phyloP scores from a whole-genome alignment of 208 protist species.

The Strigomonas culicis region DNA sequence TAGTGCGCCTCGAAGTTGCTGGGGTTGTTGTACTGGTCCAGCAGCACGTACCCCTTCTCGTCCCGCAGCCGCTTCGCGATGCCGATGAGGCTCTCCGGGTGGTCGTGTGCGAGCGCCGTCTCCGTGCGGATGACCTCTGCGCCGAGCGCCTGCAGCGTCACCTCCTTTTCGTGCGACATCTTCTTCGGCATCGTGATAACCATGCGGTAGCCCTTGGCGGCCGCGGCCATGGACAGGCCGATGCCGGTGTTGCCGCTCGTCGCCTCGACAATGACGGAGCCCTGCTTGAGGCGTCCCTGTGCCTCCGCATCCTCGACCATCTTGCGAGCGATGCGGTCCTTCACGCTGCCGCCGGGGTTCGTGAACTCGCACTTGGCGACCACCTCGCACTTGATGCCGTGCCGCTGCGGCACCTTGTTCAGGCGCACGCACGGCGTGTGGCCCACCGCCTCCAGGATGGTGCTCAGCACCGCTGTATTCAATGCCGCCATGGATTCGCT shows the following conservation, averaged over 20 bases:
- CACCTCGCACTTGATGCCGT: conserved; percentile 84
- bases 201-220: conserved; percentile 95
- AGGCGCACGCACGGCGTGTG: conserved; percentile 88
- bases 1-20: conserved; percentile 96
- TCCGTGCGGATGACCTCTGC: conserved; percentile 96
- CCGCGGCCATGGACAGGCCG: conserved; percentile 94
- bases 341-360: conserved; percentile 95
- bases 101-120: conserved; percentile 93
- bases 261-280: conserved; percentile 96
- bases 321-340: conserved; percentile 96
- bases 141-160: conserved; percentile 89
- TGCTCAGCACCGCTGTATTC: conserved; percentile 23
- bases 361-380: conserved; percentile 92
- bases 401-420: conserved; percentile 68
- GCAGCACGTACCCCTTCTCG: conserved; percentile 95
- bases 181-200: conserved; percentile 98
- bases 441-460: conserved; percentile 78
- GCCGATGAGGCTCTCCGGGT: conserved; percentile 96
- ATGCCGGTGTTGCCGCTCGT: conserved; percentile 97
- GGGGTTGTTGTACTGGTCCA: conserved; percentile 97
- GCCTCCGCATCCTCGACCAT: conserved; percentile 96
- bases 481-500: too few relatives aligned
- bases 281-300: conserved; percentile 89
- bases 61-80: conserved; percentile 89
- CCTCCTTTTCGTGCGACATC: conserved; percentile 98